Base-by-base conservation (phyloP, 2,329 filamentous ascomycete species). In the Exutisphaerella laricina region DNA sequence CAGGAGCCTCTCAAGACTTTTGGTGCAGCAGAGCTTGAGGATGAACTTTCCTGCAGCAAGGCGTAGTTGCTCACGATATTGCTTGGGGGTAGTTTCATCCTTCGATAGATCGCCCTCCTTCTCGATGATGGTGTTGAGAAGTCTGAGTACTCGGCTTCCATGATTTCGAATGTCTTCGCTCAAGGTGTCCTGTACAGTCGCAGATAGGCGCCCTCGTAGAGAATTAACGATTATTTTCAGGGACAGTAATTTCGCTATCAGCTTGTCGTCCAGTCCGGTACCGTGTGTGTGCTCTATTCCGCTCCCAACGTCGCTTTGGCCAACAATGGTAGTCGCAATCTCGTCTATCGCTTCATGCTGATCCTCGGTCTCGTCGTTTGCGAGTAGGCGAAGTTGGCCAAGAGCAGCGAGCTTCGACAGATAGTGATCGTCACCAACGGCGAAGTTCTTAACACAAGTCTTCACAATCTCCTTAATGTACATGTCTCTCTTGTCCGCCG, bases 151-250 rank as follows among this genome's bases (percentile, higher is more conserved):
- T 5, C 82, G 78, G 45, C 74, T 74, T 1, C 82, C 80, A 45
- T 70, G 66, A 25, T 71, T 69, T 36, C 66, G 62, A 46, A 78
- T 68, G n/a, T 59, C 54, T 7, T 62, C 58, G 4, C 61, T 56
- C n/a, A 70, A 73, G 5, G 50, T 48, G 13, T 53, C 49, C 6
- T 38, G 35, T n/a, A 56, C 51, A 23, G n/a, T 20, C 7, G 45
- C 46, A 6, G 38, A 45, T 4, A 56, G 49, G 61, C 76, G 46
- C 63, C 77, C 84, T 28, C 89, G 80, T 13, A 95, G 74, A 41
- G 85, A 80, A 63, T 97, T 97, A 46, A 92, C 87, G 18, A 97
- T 72, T 12, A 88, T 84, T 61, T 84, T 90, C 35, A 97, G 70
- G 1, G 89, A 85, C 70, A 88, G 82, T 43, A 81, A 78, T 65